Evolutionary conservation across 495 filamentous ascomycete species (phyloP), one percentile per base, ranked within the genome.

Genomic region (Aspergillus sclerotioniger): DNA sequence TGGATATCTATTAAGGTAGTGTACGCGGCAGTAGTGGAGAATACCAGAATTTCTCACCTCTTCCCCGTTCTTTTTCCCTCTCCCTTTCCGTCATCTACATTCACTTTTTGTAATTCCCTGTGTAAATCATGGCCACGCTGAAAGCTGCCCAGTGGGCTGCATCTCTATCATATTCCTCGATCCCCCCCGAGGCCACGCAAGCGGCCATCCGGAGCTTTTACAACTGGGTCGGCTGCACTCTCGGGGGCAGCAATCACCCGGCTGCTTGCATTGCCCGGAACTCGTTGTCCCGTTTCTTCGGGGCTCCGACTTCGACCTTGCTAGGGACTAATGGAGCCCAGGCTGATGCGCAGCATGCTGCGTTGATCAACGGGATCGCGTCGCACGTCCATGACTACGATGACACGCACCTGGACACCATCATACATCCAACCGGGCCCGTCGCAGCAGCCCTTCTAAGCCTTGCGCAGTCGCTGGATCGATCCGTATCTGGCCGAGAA

Each of bases 371-470:
- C 50, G 80, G 81, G 17, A 82, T 82, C 16, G 75, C 80, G 28
- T 80, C 76, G 20, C 79, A 82, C 51, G 77, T 82, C 10, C 79
- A 82, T 54, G 80, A 83, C 58, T 84, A 83, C 62, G 80, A 84
- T 47, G 80, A 84, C 62, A 84, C 80, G 6, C 80, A 83, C 59
- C 70, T 83, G 0, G 79, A 80, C 33, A 83, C 76, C 10, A 78
- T 83, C 46, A 82, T 84, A 56, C 81, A 84, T 53, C 80, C 80
- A 0, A 72, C 80, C 0, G 80, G 81, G 0, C 75, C 79, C 0
- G 78, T 83, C 0, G 78, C 79, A 2, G 72, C 69, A 44, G 81
- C 81, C 1, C 61, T 83, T 0, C 62, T 84, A 9, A 76, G 77
- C 3, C 63, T 77, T 16, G 68, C 74, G 5, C 75, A 80, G 48